Evolutionary conservation across 1,284 basidiomycete species (phyloP), one percentile per base, ranked within the genome.

Genomic region (Leccinum huronense): DNA sequence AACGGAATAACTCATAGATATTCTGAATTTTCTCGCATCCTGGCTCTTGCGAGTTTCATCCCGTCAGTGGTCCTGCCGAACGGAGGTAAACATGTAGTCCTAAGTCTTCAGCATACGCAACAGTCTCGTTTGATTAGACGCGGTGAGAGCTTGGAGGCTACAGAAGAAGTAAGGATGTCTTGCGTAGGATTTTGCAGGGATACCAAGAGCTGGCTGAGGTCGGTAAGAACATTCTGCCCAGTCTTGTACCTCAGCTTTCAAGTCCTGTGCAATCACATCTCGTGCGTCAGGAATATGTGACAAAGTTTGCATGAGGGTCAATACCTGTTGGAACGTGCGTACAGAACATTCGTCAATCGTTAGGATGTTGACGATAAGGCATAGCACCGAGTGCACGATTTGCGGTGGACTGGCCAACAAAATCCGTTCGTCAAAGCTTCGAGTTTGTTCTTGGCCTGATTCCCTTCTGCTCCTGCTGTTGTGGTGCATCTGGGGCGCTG

Each of bases 301-400:
- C 27, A 97, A 80, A 73, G 97, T 89, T 75, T 96, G 94, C 66
- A 98, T 97, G 51, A 97, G 85, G 13, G 88, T 83, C 42, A 97
- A 81, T 51, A 93, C 95, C 72, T 95, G 90, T 67, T 94, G 90
- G 84, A 98, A 98, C 13, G 94, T 96, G 57, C 90, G 85, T 59
- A 91, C 93, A n/a, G 94, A 94, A 75, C 95, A 97, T 80, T 98
- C 95, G 57, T 95, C 95, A 27, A 91, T 84, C 23, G 95, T 97
- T 63, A 98, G 81, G 69, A 97, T 93, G 75, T 98, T 97, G 73
- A 97, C 93, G 65, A 98, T 93, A 51, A 95, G 85, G 48, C 92
- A 88, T 23, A 98, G 83, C 34, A 91, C 88, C 3, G 86, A 76
- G 58, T 91, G 85, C 8, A 95, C 93, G 65, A 98, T 89, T 68